Conservation (phyloP, 768 basidiomycete species). For the Hericium coralloides region DNA sequence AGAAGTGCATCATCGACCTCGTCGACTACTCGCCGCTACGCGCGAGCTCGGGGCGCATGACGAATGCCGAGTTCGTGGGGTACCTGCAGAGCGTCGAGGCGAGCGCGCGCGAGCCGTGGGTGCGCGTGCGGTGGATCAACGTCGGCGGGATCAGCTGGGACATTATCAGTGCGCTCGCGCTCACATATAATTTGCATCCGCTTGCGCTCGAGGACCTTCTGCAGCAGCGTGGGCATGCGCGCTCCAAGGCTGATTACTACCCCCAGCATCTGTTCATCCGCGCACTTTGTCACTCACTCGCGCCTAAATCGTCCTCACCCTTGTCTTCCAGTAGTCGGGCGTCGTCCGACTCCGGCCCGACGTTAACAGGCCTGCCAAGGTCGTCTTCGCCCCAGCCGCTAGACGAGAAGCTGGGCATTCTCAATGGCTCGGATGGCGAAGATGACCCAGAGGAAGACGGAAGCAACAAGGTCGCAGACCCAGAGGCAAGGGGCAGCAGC, state of each 20-base stretch:
- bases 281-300: constrained; percentile 54
- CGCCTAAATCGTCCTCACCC: background rate
- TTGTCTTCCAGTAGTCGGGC: background rate
- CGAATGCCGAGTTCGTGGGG: constrained; percentile 49
- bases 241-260: constrained; percentile 69
- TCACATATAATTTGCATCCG: constrained; percentile 62
- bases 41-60: constrained; percentile 45
- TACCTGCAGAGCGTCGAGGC: constrained; percentile 38
- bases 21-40: constrained; percentile 56
- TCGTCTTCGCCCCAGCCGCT: constrained; percentile 24
- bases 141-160: constrained; percentile 64
- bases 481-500: too few species aligned
- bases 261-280: constrained; percentile 61
- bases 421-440: constrained; percentile 16
- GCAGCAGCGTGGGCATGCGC: constrained; percentile 38
- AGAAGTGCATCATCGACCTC: constrained; percentile 59
- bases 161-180: constrained; percentile 56
- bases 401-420: constrained; percentile 10
- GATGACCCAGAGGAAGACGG: constrained; percentile 15
- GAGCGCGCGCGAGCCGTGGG: constrained; percentile 46
- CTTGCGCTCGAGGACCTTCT: constrained; percentile 62
- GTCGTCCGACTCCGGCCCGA: constrained; percentile 1
- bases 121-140: constrained; percentile 69
- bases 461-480: too few species aligned
- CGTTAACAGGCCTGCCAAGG: constrained; percentile 24